Evolutionary conservation across 768 basidiomycete species (phyloP).

Genomic region (Xanthoconium purpureum): DNA sequence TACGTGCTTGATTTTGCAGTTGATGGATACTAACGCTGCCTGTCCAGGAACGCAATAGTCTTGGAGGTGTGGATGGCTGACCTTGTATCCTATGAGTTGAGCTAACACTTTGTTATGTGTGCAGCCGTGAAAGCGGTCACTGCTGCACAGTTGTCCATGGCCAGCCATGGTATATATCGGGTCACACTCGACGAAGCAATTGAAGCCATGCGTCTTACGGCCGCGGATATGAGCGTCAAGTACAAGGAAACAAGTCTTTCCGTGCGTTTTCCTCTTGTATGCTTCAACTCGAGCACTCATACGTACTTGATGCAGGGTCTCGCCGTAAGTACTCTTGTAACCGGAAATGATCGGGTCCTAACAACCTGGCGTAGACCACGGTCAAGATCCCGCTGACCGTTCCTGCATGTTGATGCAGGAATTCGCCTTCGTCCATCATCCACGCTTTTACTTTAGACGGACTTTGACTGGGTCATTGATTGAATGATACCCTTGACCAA

Average conservation of each 20-base stretch:
- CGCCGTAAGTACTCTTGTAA: conserved; percentile 42
- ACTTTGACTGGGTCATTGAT: neutral
- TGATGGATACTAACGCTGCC: neutral
- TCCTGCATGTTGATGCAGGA: conserved; percentile 61
- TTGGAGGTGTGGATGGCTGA: conserved; percentile 56
- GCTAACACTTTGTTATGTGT: conserved; percentile 6
- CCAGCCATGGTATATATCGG: conserved; percentile 81
- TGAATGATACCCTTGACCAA: neutral
- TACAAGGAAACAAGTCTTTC: conserved; percentile 96
- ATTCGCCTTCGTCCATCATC: no score
- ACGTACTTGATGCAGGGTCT: conserved; percentile 42
- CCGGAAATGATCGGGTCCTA: conserved; percentile 4
- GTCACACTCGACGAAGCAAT: conserved; percentile 94
- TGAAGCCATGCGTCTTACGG: conserved; percentile 90
- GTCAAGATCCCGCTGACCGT: conserved; percentile 85
- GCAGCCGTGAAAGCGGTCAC: conserved; percentile 84
- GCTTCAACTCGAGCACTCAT: neutral
- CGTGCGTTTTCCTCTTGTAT: conserved; percentile 40
- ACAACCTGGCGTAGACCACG: conserved; percentile 44
- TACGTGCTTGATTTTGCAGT: conserved; percentile 30
- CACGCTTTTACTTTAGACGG: neutral
- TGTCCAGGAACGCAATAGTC: conserved; percentile 73
- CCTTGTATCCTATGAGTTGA: neutral
- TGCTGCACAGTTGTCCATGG: conserved; percentile 92
- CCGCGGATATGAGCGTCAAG: conserved; percentile 91